These are phyloP conservation scores for Termitomyces sp. DNA, from an alignment of 768 basidiomycete genomes.

Conservation along the genomic window DNA sequence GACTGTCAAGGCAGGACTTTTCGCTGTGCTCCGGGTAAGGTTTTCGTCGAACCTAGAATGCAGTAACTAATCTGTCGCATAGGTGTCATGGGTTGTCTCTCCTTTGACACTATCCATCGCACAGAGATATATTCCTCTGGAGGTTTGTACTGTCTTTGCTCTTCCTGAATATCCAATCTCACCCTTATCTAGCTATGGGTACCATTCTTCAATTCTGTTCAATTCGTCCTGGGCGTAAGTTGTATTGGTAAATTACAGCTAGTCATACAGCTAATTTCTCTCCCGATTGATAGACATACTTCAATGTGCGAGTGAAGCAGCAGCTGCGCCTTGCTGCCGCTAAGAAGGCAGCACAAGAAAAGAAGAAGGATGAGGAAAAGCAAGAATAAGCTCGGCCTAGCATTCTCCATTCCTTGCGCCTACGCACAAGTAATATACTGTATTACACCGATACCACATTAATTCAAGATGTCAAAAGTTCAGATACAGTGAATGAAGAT, in stretches of 20 bases:
- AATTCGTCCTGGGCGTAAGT: constrained; percentile 75
- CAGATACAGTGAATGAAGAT: constrained; percentile 30
- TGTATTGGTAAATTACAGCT: not conserved
- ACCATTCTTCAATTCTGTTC: constrained; percentile 79
- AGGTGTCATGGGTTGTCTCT: constrained; percentile 81
- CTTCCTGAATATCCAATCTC: constrained; percentile 1
- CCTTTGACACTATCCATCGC: constrained; percentile 74
- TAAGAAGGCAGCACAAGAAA: constrained; percentile 44
- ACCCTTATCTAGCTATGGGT: constrained; percentile 67
- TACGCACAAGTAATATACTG: not conserved
- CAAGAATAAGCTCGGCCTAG: not conserved
- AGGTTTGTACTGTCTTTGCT: constrained; percentile 39
- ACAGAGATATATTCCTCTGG: constrained; percentile 75
- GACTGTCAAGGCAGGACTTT: constrained; percentile 71
- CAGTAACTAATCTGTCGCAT: not conserved
- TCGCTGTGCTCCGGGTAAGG: constrained; percentile 67
- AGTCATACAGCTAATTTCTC: constrained; percentile 3
- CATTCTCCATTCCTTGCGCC: not conserved
- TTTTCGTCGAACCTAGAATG: not conserved
- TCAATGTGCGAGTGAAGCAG: constrained; percentile 72
- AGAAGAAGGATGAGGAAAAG: constrained; percentile 23
- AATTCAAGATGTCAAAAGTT: constrained; percentile 21
- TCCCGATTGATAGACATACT: constrained; percentile 49
- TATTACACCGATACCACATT: constrained; percentile 16
- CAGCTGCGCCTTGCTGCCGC: constrained; percentile 46